Base-by-base conservation (phyloP, 1,284 basidiomycete genomes). In the Austroboletus rostrupii region DNA sequence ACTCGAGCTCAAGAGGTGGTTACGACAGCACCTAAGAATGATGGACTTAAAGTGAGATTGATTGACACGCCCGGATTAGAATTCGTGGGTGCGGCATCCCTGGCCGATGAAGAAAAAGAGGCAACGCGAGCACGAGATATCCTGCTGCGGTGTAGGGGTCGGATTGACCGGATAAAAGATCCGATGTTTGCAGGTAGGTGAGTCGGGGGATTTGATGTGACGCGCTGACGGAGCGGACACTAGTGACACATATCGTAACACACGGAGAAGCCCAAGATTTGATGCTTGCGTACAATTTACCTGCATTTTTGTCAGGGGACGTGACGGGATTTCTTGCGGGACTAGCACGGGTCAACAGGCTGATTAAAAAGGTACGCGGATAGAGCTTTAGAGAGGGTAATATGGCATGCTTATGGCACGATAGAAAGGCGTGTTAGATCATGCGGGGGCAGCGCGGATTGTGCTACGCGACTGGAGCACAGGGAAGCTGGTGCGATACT, bases 381-480 rank as follows among this genome's bases (percentile, higher is more conserved):
- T 20, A 19, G 37, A 45, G 7, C 13, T 17, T 26, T 26, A 26
- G 23, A 19, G 19, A 31, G 29, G 39, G 26, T 36, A 37, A 26
- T 23, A 28, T 39, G 20, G 16, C 13, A 40, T 53, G 36, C 52
- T 53, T 39, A 59, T 23, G 43, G 36, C 48, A 50, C 52, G 60
- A 62, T 67, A 90, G 82, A 85, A 81, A 57, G 92, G 90, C 45
- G 77, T 83, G 40, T 73, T 83, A 17, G 94, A 98, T 68, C 70
- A 92, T 49, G 78, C 83, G 12, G 84, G 83, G 20, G 90, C 94
- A 2, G 88, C 91, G 10, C 85, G 91, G 21, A 78, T 87, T 47
- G 76, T 98, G 37, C 77, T 98, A 39, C 85, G 90, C 23, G 95
- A 98, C 71, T 99, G 95, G 95, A 86, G 81, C 54, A 78, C 77